A percentile compares a stretch with the other conserved stretches of the same genome.
Conservation (phyloP, 768 basidiomycete genomes). For the Trametes cinnabarina region DNA sequence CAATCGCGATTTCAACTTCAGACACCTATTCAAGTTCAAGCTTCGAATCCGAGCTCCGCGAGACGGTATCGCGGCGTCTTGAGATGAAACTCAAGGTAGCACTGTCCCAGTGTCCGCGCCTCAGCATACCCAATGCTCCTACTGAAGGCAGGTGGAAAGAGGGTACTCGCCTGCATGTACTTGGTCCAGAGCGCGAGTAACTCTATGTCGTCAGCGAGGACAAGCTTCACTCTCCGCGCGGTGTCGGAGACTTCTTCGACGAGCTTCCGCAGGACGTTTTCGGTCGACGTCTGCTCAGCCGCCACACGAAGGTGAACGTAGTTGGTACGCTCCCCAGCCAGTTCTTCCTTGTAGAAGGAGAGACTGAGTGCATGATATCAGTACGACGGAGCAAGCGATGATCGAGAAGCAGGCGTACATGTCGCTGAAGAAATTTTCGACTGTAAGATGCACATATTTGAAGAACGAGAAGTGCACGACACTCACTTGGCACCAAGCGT, state of each 20-base stretch:
- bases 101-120: not conserved
- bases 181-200: not conserved
- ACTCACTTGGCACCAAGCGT: conserved; percentile 13
- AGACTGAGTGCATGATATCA: not conserved
- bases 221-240: not conserved
- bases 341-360: conserved; percentile 24
- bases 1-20: too few species aligned
- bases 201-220: not conserved
- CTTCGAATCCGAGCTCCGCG: not conserved
- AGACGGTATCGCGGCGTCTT: conserved; percentile 6
- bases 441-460: not conserved
- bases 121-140: not conserved
- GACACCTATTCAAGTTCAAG: too few species aligned
- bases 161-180: conserved; percentile 1
- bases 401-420: too few species aligned
- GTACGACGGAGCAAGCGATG: too few species aligned
- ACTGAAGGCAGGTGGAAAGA: not conserved
- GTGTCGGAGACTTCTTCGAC: conserved; percentile 12
- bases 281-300: conserved; percentile 1
- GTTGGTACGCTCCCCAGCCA: conserved; percentile 19
- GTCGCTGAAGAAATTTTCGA: not conserved
- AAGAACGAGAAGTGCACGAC: not conserved
- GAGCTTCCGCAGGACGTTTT: not conserved
- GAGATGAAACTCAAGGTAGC: conserved; percentile 5
- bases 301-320: conserved; percentile 18